Percentiles rank a stretch among this genome's conserved stretches.
Conservation (phyloP, 2,329 filamentous ascomycete genomes). For the Phyllosticta capitalensis region DNA sequence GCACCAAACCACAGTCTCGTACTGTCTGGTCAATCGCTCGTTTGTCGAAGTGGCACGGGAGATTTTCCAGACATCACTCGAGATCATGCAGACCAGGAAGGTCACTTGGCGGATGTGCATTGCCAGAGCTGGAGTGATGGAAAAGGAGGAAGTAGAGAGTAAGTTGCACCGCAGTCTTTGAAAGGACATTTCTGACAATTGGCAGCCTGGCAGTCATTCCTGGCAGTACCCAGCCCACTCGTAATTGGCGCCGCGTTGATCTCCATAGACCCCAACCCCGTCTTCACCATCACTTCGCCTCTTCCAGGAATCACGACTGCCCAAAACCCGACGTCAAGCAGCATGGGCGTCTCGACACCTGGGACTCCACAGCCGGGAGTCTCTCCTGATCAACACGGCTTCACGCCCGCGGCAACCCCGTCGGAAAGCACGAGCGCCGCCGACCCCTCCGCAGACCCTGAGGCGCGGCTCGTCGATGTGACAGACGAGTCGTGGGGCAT, state of each 20-base stretch:
- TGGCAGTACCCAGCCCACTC: conserved; percentile 26
- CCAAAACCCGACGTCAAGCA: conserved; percentile 10
- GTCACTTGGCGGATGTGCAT: conserved; percentile 72
- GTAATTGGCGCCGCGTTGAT: conserved; percentile 43
- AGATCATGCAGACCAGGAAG: conserved; percentile 59
- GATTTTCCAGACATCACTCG: conserved; percentile 68
- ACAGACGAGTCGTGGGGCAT: conserved; percentile 71
- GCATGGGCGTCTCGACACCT: conserved; percentile 4
- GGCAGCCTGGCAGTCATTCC: conserved; percentile 25
- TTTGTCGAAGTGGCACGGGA: conserved; percentile 60
- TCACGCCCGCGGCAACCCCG: conserved; percentile 60
- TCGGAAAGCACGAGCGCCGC: conserved; percentile 35
- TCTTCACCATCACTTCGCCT: conserved; percentile 51
- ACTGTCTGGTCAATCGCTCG: conserved; percentile 55
- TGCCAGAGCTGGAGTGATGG: conserved; percentile 60
- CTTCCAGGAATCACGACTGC: conserved; percentile 15
- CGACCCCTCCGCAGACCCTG: conserved; percentile 45
- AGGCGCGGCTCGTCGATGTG: conserved; percentile 61
- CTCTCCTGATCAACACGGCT: conserved; percentile 26
- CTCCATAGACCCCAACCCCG: conserved; percentile 56
- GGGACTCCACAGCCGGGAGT: conserved; percentile 24
- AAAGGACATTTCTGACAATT: background rate
- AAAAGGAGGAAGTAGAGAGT: conserved; percentile 52
- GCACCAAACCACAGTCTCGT: conserved; percentile 63
- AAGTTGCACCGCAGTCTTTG: conserved; percentile 13